phyloP scores from a whole-genome alignment of 1,284 basidiomycete genomes.

The Gymnopus androsaceus region DNA sequence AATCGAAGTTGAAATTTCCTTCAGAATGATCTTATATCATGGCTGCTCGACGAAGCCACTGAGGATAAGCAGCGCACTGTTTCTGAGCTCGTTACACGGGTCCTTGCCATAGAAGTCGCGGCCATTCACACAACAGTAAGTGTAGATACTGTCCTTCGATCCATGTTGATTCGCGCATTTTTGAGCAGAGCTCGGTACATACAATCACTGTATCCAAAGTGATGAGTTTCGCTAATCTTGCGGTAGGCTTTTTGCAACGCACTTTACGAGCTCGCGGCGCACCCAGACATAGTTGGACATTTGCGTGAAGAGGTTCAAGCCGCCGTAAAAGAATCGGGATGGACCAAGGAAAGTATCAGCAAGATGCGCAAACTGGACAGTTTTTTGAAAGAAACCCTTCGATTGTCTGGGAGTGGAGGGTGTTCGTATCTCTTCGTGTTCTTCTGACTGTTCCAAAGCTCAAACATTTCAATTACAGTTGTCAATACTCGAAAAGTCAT shows the following conservation, averaged over 20 bases:
- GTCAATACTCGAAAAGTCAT: conserved; percentile 21
- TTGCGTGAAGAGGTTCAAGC: conserved; percentile 39
- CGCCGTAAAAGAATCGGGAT: conserved; percentile 32
- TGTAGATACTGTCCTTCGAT: no score
- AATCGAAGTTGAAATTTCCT: not conserved
- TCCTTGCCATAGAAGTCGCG: no score
- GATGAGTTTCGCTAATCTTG: no score
- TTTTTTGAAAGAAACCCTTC: conserved; percentile 37
- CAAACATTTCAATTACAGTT: no score
- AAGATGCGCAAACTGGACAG: conserved; percentile 42
- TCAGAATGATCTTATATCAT: conserved; percentile 15
- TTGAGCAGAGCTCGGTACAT: no score
- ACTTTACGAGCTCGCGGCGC: conserved; percentile 32
- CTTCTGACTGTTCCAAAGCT: no score
- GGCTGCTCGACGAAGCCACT: conserved; percentile 11
- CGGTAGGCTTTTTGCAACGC: no score
- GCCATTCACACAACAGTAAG: no score
- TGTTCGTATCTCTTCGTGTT: conserved; percentile 20
- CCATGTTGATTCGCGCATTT: no score
- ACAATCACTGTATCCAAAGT: no score
- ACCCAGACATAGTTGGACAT: conserved; percentile 33
- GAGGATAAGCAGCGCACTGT: no score
- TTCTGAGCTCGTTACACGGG: no score
- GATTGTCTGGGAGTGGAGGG: conserved; percentile 29
- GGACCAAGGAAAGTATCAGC: conserved; percentile 37